Base-by-base conservation (phyloP, 495 filamentous ascomycete species). In the Thermochaetoides thermophila region DNA sequence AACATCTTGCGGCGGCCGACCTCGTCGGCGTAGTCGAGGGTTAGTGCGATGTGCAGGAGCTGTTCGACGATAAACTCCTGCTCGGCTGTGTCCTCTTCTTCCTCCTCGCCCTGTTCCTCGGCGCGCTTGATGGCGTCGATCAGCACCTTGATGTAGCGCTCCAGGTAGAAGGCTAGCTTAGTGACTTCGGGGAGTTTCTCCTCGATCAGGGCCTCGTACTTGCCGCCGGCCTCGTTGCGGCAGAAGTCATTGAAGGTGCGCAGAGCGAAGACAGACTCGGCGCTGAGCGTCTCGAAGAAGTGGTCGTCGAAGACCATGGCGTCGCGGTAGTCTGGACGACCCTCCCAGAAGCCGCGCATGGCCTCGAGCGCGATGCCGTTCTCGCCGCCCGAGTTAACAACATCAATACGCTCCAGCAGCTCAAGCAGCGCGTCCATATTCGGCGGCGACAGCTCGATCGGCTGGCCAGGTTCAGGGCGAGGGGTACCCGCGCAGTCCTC, bases 111-210 rank as follows among this genome's bases (percentile, higher is more conserved):
- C 25, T 69, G 65, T 12, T 55, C 51, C 17, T 71, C 72, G 27
- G 61, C 46, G 37, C 69, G 60, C 42, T 63, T 62, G 37, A 86
- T 66, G 24, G 67, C 66, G 31, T 84, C 69, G 31, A 93, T 63
- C 5, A 96, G 66, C 11, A 70, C 68, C 39, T 79, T 76, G 44
- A 84, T 66, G 46, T 94, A 82, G 15, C 74, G 72, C 43, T 85
- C 69, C 2, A 96, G 66, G 52, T 77, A 79, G 46, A 78, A 82
- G 7, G 82, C 86, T 5, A 96, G 69, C 32, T 79, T 81, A 7
- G 81, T 93, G 17, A 95, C 84, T 57, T 91, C 87, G 0, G 91
- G 91, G 57, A 99, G 75, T 53, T 93, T 95, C 46, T 91, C 84
- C 44, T 94, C 87, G 9, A 80, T 61, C 11, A 89, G 58, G 10